phyloP scores from a whole-genome alignment of 2,329 filamentous ascomycete species.

The Leptographium wingfieldii region DNA sequence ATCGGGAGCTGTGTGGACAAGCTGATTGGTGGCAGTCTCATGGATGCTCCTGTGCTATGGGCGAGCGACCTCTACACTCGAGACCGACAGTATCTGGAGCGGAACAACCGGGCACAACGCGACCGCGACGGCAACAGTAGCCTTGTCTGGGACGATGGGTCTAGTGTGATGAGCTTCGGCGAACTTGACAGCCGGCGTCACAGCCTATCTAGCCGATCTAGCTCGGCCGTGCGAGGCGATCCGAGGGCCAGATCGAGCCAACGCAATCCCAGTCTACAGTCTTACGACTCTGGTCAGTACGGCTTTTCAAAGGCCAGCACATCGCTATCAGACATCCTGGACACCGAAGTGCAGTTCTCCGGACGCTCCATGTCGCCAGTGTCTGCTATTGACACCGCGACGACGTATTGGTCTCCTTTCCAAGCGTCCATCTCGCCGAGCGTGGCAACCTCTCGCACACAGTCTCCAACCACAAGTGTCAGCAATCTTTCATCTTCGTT shows the following conservation, averaged over 20 bases:
- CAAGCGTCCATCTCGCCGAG: conserved; percentile 54
- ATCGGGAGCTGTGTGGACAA: conserved; percentile 77
- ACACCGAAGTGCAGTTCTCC: conserved; percentile 56
- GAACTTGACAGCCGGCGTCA: conserved; percentile 38
- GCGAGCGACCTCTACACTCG: conserved; percentile 78
- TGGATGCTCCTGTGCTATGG: conserved; percentile 81
- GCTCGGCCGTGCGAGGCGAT: conserved; percentile 39
- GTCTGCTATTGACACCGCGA: conserved; percentile 59
- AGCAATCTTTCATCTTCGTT: conserved; percentile 43
- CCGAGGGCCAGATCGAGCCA: conserved; percentile 44
- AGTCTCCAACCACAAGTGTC: conserved; percentile 50
- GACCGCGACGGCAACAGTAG: conserved; percentile 33
- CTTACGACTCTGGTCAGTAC: conserved; percentile 54
- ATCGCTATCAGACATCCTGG: conserved; percentile 50
- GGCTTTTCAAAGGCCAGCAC: conserved; percentile 44
- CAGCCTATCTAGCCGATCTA: conserved; percentile 29
- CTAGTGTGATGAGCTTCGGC: conserved; percentile 34
- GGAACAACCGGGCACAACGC: conserved; percentile 21
- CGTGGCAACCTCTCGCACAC: conserved; percentile 44
- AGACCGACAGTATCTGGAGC: conserved; percentile 53
- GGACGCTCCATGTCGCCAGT: conserved; percentile 54
- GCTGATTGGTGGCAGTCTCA: conserved; percentile 70
- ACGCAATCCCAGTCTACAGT: conserved; percentile 52
- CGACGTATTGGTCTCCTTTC: conserved; percentile 85
- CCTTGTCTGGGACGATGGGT: conserved; percentile 36